Evolutionary conservation across 805 yeast genomes (phyloP).

Genomic region (Teunomyces stri): DNA sequence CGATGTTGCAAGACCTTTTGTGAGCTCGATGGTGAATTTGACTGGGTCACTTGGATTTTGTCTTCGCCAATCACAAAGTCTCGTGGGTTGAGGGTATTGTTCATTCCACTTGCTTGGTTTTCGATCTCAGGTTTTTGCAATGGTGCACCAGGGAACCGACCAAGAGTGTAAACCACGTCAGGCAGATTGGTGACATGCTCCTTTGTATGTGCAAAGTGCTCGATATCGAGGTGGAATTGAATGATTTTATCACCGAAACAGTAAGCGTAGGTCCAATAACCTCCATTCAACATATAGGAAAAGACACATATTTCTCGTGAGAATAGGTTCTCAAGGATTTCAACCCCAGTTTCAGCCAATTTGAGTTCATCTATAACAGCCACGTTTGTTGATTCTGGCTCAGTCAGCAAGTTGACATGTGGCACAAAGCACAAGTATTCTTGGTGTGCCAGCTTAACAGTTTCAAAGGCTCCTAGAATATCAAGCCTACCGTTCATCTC

Average conservation of each 20-base stretch:
- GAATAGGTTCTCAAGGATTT: constrained; percentile 15
- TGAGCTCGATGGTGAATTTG: constrained; percentile 17
- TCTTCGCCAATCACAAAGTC: constrained; percentile 32
- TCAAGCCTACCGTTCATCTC: neutral
- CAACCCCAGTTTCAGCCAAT: constrained; percentile 17
- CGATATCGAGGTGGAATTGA: constrained; percentile 45
- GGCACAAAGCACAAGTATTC: constrained; percentile 24
- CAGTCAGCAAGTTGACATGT: neutral
- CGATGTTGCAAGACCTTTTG: constrained; percentile 38
- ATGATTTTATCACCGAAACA: constrained; percentile 48
- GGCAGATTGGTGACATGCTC: constrained; percentile 33
- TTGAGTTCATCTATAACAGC: constrained; percentile 7
- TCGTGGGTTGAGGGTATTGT: constrained; percentile 13
- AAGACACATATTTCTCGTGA: constrained; percentile 20
- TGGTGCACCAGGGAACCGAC: constrained; percentile 30
- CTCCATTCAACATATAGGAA: constrained; percentile 26
- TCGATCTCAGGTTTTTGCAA: constrained; percentile 12
- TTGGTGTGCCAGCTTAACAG: neutral
- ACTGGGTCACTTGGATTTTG: constrained; percentile 13
- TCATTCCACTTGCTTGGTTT: constrained; percentile 19
- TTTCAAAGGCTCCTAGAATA: neutral
- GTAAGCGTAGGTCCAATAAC: constrained; percentile 55
- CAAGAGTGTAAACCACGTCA: constrained; percentile 32
- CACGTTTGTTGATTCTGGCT: neutral
- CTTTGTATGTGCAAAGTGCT: constrained; percentile 20